Evolutionary conservation across 164 flowering plant genomes (phyloP).

Genomic region (Vitis rotundifolia): DNA sequence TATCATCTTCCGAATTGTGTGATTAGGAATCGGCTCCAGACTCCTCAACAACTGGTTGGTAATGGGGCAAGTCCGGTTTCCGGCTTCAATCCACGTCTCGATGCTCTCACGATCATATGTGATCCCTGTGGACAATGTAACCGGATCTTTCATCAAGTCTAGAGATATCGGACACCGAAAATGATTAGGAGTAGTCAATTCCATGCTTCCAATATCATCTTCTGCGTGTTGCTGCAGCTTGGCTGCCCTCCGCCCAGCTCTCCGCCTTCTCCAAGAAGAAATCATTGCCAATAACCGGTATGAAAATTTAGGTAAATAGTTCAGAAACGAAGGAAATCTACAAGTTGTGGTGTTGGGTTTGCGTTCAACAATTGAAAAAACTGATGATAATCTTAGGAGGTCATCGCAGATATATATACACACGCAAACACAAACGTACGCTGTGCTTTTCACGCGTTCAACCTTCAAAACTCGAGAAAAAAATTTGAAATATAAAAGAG

Average conservation of each 20-base stretch:
- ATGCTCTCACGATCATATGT: constrained; percentile 82
- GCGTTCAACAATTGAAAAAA: too few species aligned
- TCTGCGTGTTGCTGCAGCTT: constrained; percentile 14
- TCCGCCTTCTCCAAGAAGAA: constrained; percentile 45
- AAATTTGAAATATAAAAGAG: not conserved
- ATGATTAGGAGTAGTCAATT: constrained; percentile 50
- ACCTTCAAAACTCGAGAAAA: constrained; percentile 8
- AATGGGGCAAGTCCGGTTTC: constrained; percentile 65
- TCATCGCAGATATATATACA: too few species aligned
- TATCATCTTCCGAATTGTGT: constrained; percentile 63
- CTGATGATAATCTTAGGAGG: too few species aligned
- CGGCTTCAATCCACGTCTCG: constrained; percentile 77
- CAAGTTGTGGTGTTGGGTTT: not conserved
- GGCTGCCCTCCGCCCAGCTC: constrained; percentile 28
- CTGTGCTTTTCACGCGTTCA: constrained; percentile 10
- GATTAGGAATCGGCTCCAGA: constrained; percentile 72
- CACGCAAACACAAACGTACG: too few species aligned
- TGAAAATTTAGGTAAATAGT: too few species aligned
- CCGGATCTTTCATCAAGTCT: constrained; percentile 93
- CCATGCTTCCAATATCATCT: constrained; percentile 12
- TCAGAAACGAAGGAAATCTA: not conserved
- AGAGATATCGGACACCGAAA: constrained; percentile 85
- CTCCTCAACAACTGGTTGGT: constrained; percentile 50
- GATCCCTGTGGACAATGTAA: constrained; percentile 73
- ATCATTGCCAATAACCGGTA: constrained; percentile 29